These are phyloP conservation scores for Rosa rugosa DNA, from an alignment of 306 rosid species.

Conservation along the genomic window DNA sequence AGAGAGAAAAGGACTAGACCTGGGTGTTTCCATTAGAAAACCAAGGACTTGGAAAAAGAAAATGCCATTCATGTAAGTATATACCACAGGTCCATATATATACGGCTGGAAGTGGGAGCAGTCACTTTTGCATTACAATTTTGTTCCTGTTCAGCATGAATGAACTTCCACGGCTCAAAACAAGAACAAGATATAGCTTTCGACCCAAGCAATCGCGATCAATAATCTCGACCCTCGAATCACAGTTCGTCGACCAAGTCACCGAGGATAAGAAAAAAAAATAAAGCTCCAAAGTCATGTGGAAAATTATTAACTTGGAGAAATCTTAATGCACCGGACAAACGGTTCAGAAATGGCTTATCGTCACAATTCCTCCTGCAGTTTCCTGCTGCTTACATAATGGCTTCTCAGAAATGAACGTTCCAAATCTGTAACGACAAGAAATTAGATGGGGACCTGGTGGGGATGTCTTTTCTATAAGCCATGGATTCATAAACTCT, in stretches of 20 bases:
- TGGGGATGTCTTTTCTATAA: slow-evolving; percentile 6
- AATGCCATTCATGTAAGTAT: not conserved
- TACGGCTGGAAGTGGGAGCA: not conserved
- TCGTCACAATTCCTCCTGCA: not conserved
- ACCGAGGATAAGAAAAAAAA: not conserved
- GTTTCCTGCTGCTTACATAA: slow-evolving; percentile 4
- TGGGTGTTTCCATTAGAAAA: not conserved
- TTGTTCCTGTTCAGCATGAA: not conserved
- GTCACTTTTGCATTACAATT: not conserved
- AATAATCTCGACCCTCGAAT: not conserved
- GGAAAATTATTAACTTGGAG: slow-evolving; percentile 2
- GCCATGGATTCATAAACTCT: not conserved
- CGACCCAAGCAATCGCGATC: not conserved
- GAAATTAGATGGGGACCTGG: slow-evolving; percentile 1
- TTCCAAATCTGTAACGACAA: not conserved
- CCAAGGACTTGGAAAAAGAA: not conserved
- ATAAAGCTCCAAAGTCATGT: not conserved
- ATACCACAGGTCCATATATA: not conserved
- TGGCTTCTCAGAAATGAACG: not conserved
- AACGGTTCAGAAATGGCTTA: slow-evolving; percentile 1
- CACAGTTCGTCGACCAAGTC: not conserved
- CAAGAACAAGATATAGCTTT: not conserved
- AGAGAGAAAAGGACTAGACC: not conserved
- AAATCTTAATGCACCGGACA: slow-evolving; percentile 1
- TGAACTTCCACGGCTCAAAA: not conserved